Evolutionary conservation across 2,329 filamentous ascomycete species (phyloP).

Genomic region (Colletotrichum musicola): DNA sequence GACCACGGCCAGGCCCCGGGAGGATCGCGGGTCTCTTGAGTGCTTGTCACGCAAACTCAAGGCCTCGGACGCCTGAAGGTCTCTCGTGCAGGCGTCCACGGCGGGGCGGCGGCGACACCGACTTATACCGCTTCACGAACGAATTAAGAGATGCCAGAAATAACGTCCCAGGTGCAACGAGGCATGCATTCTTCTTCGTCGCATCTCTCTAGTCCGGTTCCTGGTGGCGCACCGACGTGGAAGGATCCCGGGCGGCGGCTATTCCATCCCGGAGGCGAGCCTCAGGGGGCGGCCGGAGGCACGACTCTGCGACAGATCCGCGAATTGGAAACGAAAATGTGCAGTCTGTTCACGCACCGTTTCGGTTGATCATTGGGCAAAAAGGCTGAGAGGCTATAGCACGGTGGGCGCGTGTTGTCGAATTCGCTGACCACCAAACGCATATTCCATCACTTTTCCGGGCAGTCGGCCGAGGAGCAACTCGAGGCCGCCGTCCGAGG

Average conservation of each 20-base stretch:
- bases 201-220: neutral
- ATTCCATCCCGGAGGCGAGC: constrained; percentile 12
- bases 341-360: constrained; percentile 28
- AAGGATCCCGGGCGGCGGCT: constrained; percentile 13
- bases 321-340: constrained; percentile 38
- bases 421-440: neutral
- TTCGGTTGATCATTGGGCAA: constrained; percentile 22
- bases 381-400: neutral
- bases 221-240: constrained; percentile 12
- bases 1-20: neutral
- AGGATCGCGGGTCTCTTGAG: neutral
- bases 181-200: constrained; percentile 4
- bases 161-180: neutral
- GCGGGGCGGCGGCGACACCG: neutral
- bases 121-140: neutral
- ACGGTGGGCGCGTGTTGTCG: neutral
- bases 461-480: constrained; percentile 1
- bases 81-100: neutral
- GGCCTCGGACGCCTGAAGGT: neutral
- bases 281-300: constrained; percentile 10
- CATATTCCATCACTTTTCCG: neutral
- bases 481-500: constrained; percentile 1
- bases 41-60: neutral
- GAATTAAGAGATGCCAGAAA: neutral
- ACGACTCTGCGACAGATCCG: constrained; percentile 38